Base-by-base conservation (phyloP, 768 basidiomycete genomes). In the Boletellus ananas region DNA sequence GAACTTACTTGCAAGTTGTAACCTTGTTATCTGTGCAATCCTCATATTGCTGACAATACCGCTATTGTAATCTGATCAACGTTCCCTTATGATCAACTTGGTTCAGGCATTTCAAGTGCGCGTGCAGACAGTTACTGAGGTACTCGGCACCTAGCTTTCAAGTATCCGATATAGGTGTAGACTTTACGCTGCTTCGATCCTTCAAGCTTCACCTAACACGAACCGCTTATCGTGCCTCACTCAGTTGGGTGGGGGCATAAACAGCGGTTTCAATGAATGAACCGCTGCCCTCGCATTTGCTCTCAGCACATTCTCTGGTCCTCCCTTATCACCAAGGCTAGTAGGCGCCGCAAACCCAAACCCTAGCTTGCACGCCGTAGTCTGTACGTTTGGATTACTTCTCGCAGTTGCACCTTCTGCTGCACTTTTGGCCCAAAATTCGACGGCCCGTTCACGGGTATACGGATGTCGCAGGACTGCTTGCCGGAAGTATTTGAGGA, bases 341-440 rank as follows among this genome's bases (percentile, higher is more conserved):
- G 14, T n/a, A 3, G 47, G 54, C 17, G 63, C 54, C 3, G 58
- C 58, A 37, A 74, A 74, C 3, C 54, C 73, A 61, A 78, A 51
- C 3, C 78, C 78, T 4, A 78, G 64, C 40, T 71, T 71, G 40
- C 70, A 71, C 9, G 83, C 76, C 0, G 77, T 70, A 20, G 55
- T 68, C 34, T 70, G 72, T 31, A 88, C 78, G 6, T 53, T 68
- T 45, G 72, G 71, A 60, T 84, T 76, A 23, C 61, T 69, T 21
- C 79, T 67, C 35, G 79, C 75, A 56, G 72, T 72, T 21, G 68
- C 65, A 0, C 84, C 84, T 47, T 82, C 79, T 20, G 63, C 64
- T 39, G 74, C 74, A 59, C 85, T 77, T 29, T 67, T 71, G 4
- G 69, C 67, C 86, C 86, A 88, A 76, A 81, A 86, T 44, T 66